Base-by-base conservation (phyloP, 148 eudicot species). In the Vaccinium macrocarpon region DNA sequence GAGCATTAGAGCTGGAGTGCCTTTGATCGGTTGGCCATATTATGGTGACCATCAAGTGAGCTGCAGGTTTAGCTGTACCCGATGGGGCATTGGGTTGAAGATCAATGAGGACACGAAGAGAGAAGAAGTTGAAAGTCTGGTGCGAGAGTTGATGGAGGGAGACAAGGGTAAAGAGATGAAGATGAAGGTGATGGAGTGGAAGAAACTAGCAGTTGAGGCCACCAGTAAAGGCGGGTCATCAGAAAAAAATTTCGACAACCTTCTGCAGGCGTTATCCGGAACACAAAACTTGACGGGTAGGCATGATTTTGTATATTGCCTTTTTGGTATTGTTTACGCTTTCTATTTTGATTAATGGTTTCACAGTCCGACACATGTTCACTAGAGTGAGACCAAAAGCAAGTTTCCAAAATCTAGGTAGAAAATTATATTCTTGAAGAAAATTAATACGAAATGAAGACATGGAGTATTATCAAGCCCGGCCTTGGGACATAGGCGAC, bases 21-120 rank as follows among this genome's bases (percentile, higher is more conserved):
- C 96, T 1, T 18, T 93, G 82, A 83, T 93, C 9, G 90, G 92
- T 85, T 93, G 96, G 96, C 94, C 92, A 1, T 92, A 81, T 29
- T 86, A 87, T 25, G 91, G 91, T 0, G 94, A 93, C 19, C 96
- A 93, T 82, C 87, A 87, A 15, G 89, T 86, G 5, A 93, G 89
- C 64, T 88, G 92, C 81, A 56, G 88, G 49, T 92, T 87, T 75
- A 83, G 90, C 57, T 91, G 93, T 74, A 83, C 35, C 5, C 84
- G 84, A 32, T 91, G 92, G 94, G 91, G 84, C 19, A 87, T 90
- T 0, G 92, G 93, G 4, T 74, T 87, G 89, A 92, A 90, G 90
- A 88, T 92, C 1, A 88, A 83, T 5, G 84, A 50, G 9, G 73
- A 87, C 42, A 89, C 86, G 83, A 88, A 81, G 80, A 86, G 94